phyloP scores from a whole-genome alignment of 2,329 filamentous ascomycete genomes.

The Fusarium aywerte region DNA sequence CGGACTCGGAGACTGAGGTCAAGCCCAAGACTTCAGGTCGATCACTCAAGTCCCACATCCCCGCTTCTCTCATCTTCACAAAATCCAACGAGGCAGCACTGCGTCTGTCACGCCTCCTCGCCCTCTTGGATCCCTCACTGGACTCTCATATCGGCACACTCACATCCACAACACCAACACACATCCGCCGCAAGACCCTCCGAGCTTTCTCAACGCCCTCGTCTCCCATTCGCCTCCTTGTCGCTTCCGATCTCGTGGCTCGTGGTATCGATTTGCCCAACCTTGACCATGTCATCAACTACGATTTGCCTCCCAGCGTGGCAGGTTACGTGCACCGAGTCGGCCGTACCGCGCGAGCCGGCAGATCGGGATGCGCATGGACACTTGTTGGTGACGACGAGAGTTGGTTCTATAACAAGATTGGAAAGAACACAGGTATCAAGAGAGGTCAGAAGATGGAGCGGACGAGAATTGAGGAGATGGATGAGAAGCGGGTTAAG shows the following conservation, averaged over 20 bases:
- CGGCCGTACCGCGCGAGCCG: conserved; percentile 88
- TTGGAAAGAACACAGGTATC: conserved; percentile 69
- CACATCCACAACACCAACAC: conserved; percentile 81
- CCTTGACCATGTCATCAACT: conserved; percentile 89
- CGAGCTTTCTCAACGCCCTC: conserved; percentile 75
- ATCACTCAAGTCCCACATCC: conserved; percentile 46
- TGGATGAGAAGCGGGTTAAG: conserved; percentile 59
- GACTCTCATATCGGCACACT: conserved; percentile 72
- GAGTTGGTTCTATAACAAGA: conserved; percentile 92
- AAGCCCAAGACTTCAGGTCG: conserved; percentile 21
- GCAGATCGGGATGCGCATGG: conserved; percentile 80
- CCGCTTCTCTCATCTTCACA: conserved; percentile 81
- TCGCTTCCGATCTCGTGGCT: conserved; percentile 93
- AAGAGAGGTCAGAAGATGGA: conserved; percentile 59
- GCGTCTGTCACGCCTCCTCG: conserved; percentile 84
- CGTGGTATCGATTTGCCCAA: conserved; percentile 86
- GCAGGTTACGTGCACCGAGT: conserved; percentile 92
- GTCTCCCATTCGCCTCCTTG: conserved; percentile 75
- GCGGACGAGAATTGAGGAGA: conserved; percentile 60
- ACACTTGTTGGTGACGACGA: conserved; percentile 85
- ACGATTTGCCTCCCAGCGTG: conserved; percentile 85
- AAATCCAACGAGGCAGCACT: conserved; percentile 89
- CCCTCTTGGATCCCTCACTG: conserved; percentile 70
- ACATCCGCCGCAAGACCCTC: conserved; percentile 73
- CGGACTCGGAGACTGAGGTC: conserved; percentile 46